Base-by-base conservation (phyloP, 2,329 filamentous ascomycete genomes). In the Fusarium protoensiforme region DNA sequence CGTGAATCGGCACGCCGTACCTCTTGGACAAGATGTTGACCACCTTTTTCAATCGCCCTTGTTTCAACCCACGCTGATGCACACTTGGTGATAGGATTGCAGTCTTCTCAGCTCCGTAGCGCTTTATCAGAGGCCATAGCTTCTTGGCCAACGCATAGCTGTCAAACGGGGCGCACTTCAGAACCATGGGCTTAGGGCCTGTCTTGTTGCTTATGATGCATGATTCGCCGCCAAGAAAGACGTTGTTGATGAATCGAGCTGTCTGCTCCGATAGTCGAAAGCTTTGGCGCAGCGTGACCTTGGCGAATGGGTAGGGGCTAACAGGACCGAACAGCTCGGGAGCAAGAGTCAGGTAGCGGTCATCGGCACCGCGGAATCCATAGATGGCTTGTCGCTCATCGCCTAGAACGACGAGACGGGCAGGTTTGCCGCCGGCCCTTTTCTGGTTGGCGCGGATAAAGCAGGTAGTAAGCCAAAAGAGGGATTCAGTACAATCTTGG, bases 381-480 rank as follows among this genome's bases (percentile, higher is more conserved):
- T 78, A 80, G 22, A 81, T 79, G 13, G 77, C 73, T 61, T 81
- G 79, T 7, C 78, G 68, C 57, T 81, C 78, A 31, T 81, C 79
- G 11, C 80, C 80, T 6, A 81, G 75, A 10, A 76, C 69, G 18
- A 81, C 76, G 13, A 81, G 64, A 4, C 65, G 75, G 5, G 77
- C 71, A 13, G 71, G 36, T 16, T 57, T 53, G 0, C 71, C 74
- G 2, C 67, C 68, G 13, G 61, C 62, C 13, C 61, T 65, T 10
- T 33, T 59, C 10, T 73, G 69, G 22, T 79, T 75, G 20, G 78
- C 68, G 3, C 41, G 62, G 29, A 81, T 68, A 18, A 81, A 80
- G n/a, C 70, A 66, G 22, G 29, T 68, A 1, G 69, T 61, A 4
- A 81, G 61, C 78, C 75, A 80, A 57, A 78, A 81, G 3, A 78